phyloP scores from a whole-genome alignment of 2,329 filamentous ascomycete species.

The Elsinoe fawcettii region DNA sequence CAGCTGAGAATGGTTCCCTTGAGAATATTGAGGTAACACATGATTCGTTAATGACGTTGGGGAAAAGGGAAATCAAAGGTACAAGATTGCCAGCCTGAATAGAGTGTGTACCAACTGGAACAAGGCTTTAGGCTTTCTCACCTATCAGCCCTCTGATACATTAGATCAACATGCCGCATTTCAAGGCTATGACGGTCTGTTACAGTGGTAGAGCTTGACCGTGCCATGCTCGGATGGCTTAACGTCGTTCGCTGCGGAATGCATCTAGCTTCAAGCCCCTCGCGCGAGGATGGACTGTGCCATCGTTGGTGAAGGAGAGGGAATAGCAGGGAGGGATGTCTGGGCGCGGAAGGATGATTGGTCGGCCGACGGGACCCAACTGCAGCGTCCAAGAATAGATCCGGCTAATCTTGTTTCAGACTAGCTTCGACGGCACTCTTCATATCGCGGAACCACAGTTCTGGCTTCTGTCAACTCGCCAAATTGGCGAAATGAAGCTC shows the following conservation, averaged over 20 bases:
- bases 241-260: not conserved
- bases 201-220: not conserved
- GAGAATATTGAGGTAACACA: not conserved
- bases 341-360: not conserved
- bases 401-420: not conserved
- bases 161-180: conserved; percentile 9
- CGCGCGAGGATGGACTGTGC: not conserved
- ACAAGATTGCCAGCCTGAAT: not conserved
- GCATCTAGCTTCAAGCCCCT: conserved; percentile 1
- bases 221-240: not conserved
- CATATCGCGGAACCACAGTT: not conserved
- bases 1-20: not conserved
- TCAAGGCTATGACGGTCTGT: conserved; percentile 10
- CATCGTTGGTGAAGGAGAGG: not conserved
- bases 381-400: conserved; percentile 9
- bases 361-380: not conserved
- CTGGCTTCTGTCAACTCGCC: not conserved
- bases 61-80: not conserved
- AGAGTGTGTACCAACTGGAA: not conserved
- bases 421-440: not conserved
- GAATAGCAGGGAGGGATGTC: not conserved
- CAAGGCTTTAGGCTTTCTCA: conserved; percentile 8
- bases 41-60: conserved; percentile 4
- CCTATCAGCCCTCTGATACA: conserved; percentile 5
- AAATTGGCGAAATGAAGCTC: not conserved